phyloP scores from a whole-genome alignment of 2,329 filamentous ascomycete species.

The Lachnellula arida region DNA sequence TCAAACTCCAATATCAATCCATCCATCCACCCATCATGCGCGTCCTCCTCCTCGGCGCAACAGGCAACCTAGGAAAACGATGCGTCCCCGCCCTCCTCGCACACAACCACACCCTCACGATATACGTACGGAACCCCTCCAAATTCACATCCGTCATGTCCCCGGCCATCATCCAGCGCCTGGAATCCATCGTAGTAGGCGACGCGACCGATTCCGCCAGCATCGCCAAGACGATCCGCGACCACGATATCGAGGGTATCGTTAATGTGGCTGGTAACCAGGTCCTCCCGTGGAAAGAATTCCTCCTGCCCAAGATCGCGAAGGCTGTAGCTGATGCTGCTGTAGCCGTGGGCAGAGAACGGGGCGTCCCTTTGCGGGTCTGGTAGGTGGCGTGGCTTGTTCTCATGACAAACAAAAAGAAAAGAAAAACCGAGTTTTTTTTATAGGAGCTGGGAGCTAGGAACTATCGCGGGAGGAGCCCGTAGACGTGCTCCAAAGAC shows the following conservation, averaged over 20 bases:
- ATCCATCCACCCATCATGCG: conserved; percentile 30
- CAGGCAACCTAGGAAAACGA: conserved; percentile 36
- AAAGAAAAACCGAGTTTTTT: background rate
- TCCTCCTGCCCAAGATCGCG: conserved; percentile 35
- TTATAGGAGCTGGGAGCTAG: background rate
- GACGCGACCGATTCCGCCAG: conserved; percentile 34
- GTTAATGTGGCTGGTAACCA: conserved; percentile 38
- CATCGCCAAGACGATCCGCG: conserved; percentile 35
- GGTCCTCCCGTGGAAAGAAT: conserved; percentile 35
- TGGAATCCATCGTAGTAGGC: conserved; percentile 35
- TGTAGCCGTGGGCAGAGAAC: conserved; percentile 32
- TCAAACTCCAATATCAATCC: background rate
- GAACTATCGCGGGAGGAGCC: background rate
- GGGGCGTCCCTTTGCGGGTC: conserved; percentile 32
- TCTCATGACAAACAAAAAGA: no score
- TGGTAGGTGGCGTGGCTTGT: conserved; percentile 20
- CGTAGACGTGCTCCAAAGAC: background rate
- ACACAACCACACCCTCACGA: conserved; percentile 35
- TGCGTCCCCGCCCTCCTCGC: conserved; percentile 33
- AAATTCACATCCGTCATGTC: conserved; percentile 37
- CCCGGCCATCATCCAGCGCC: conserved; percentile 24
- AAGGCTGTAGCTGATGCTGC: conserved; percentile 33
- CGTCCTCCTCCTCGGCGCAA: conserved; percentile 38
- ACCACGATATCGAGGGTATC: conserved; percentile 36
- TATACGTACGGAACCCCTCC: conserved; percentile 35